Evolutionary conservation across 1,139 yeast genomes (phyloP), one percentile per base, ranked within the genome.

Genomic region (Taphrina flavorubra): DNA sequence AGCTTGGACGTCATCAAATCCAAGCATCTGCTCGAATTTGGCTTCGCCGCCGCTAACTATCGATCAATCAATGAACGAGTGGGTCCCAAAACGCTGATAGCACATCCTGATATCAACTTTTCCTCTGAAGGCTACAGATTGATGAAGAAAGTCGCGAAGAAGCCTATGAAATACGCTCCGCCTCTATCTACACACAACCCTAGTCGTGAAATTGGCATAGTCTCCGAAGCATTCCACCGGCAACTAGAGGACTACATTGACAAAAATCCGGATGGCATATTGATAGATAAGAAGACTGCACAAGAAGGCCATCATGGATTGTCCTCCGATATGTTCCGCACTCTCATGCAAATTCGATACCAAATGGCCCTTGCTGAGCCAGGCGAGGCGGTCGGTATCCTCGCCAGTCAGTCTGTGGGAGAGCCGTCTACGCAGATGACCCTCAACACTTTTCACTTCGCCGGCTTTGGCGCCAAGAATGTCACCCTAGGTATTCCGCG

Each of bases 381-480:
- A 11, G 99, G 99, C 78, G 99, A 95, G 80, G 87, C 97, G 63
- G 99, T 95, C 70, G 99, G 99, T 80, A 92, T 95, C 77, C 89
- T 95, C 80, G 99, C 99, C 10, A 90, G 98, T 51, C 98, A 95
- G 81, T 92, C 98, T 69, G 88, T 95, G 78, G 99, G 99, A 81
- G 99, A 95, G 81, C 99, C 99, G 65, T 92, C 98, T 4, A 95
- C 99, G 6, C 99, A 95, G 82, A 95, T 95, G 99, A 95, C 99
- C 25, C 85, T 95, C 77, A 95, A 95, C 80, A 95, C 99, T 68
- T 95, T 95, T 96, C 99, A 95, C 83, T 95, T 95, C 77, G 99
- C 99, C 75, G 99, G 99, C 79, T 99, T 95, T 82, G 99, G 99
- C 86, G 99, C 99, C 70, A 99, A 99, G 64, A 95, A 95, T 80